These are phyloP conservation scores for Solanum aculeatissimum DNA, from an alignment of 305 asterid genomes.

Conservation along the genomic window DNA sequence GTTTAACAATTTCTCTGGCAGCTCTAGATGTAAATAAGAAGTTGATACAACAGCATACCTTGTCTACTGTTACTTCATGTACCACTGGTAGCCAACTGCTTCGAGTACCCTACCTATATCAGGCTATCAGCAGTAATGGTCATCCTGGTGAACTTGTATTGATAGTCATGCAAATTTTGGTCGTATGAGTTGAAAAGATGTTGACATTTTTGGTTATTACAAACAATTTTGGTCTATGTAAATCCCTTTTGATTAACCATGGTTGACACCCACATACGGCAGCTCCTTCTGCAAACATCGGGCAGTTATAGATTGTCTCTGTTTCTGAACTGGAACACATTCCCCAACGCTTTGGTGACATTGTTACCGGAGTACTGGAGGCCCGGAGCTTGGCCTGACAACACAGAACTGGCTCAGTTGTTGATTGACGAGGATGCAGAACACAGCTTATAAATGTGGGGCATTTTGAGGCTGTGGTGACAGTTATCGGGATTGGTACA, in stretches of 20 bases:
- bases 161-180: neutral
- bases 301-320: neutral
- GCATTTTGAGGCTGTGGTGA: neutral
- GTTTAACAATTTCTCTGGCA: neutral
- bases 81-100: neutral
- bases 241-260: neutral
- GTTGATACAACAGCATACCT: neutral
- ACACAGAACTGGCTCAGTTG: neutral
- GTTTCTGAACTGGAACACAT: neutral
- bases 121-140: neutral
- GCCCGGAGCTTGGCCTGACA: neutral
- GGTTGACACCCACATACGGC: neutral
- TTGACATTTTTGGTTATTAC: neutral
- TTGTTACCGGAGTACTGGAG: neutral
- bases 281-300: neutral
- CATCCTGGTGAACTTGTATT: neutral
- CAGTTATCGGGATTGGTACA: neutral
- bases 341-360: neutral
- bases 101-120: neutral
- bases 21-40: neutral
- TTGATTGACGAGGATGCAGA: neutral
- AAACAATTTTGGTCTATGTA: too few species aligned
- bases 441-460: neutral
- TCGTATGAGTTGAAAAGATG: neutral
- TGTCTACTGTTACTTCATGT: neutral